phyloP scores from a whole-genome alignment of 2,329 filamentous ascomycete species.

The Stagonosporopsis vannaccii region DNA sequence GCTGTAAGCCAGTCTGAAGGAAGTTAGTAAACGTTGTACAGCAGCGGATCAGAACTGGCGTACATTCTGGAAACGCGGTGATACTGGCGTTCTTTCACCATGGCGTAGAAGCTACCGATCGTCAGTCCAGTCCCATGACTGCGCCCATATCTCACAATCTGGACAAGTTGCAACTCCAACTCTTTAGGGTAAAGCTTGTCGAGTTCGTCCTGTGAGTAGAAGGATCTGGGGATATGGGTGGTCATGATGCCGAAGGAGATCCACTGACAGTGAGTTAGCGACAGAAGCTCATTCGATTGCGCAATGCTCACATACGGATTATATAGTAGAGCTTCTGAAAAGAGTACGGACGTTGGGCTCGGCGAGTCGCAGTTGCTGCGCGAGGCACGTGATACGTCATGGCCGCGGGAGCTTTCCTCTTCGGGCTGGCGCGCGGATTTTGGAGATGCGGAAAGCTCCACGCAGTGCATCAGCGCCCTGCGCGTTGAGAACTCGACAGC shows the following conservation, averaged over 20 bases:
- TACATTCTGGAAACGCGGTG: constrained; percentile 85
- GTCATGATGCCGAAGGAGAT: constrained; percentile 67
- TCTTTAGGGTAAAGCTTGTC: constrained; percentile 78
- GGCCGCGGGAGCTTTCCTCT: constrained; percentile 14
- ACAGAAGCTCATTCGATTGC: too few relatives aligned
- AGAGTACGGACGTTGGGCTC: neutral
- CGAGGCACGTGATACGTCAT: constrained; percentile 35
- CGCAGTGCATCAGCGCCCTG: neutral
- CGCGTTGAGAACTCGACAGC: neutral
- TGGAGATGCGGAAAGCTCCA: constrained; percentile 8
- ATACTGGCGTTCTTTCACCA: constrained; percentile 81
- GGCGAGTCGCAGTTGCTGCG: constrained; percentile 13
- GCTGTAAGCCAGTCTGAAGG: constrained; percentile 40
- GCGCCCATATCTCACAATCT: constrained; percentile 65
- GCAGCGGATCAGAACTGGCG: constrained; percentile 27
- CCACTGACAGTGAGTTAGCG: neutral
- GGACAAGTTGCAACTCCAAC: constrained; percentile 86
- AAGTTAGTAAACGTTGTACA: constrained; percentile 9
- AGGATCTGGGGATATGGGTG: constrained; percentile 73
- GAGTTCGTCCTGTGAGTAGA: constrained; percentile 84
- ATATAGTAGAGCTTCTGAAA: neutral
- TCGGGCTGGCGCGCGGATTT: constrained; percentile 11
- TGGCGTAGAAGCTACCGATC: constrained; percentile 47
- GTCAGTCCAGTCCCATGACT: neutral
- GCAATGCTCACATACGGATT: neutral